Base-by-base conservation (phyloP, 73 alveolate genomes). In the Breviolum minutum region DNA sequence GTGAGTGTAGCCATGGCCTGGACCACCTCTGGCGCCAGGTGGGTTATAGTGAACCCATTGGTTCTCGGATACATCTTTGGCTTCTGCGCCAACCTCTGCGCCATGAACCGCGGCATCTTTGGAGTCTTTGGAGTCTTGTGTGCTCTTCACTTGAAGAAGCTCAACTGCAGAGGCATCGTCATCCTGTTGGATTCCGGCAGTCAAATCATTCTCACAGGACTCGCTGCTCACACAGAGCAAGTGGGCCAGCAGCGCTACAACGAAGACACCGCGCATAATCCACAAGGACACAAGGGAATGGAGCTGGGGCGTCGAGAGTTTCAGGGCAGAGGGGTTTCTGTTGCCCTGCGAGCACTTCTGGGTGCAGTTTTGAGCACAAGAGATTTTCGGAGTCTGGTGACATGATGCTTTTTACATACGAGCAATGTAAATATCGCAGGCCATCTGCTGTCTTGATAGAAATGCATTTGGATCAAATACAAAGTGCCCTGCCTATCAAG, bases 241-340 rank as follows among this genome's bases (percentile, higher is more conserved):
- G 14, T 14, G 86, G 8, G 86, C 62, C 63, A 77, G 86, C 86
- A 77, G 62, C 24, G 62, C 86, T 12, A 29, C 19, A 10, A 77
- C 14, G 86, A 77, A 77, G 40, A 77, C 86, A 29, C 86, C 86
- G 17, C 86, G 86, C 69, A 7, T 8, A 48, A 12, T 14, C 13
- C 24, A 40, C 30, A 48, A 17, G 24, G 74, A 11, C 17, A 11
- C 11, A 66, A 40, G 54, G 54, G 60, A 24, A 76, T 40, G 54
- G 54, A 40, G 54, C 54, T 40, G 5, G 54, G 54, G 54, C 62
- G 85, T 76, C 85, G 85, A 76, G 62, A n/a, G 16, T 40, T 40
- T 12, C 68, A 48, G 89, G 29, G 69, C 63, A 80, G 89, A 80
- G 89, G 89, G 89, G 89, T 80, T 80, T 26, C 89, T 77, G 24